Conservation (phyloP, 768 basidiomycete species). For the Dioszegia crocea region DNA sequence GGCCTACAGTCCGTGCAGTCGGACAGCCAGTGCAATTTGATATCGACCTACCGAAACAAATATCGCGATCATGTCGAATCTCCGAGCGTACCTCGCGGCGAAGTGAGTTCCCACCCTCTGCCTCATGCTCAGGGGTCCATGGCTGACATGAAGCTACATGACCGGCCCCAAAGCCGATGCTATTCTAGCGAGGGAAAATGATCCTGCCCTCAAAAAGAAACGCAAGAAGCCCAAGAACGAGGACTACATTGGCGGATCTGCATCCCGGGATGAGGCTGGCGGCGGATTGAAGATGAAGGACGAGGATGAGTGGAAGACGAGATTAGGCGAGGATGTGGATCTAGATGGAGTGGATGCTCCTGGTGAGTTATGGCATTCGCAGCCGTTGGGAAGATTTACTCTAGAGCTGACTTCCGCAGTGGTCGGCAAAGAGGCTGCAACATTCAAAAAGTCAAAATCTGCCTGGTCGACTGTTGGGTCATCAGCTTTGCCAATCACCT, state of each 20-base stretch:
- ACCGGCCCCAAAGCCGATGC: constrained; percentile 93
- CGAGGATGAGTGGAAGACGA: constrained; percentile 47
- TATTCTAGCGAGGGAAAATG: constrained; percentile 67
- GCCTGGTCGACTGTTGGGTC: constrained; percentile 36
- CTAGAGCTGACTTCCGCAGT: constrained; percentile 24
- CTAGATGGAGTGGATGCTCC: constrained; percentile 47
- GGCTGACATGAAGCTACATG: constrained; percentile 62
- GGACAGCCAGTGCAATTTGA: not conserved
- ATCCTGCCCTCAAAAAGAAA: constrained; percentile 51
- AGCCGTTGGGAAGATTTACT: not conserved
- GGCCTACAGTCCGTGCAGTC: not conserved
- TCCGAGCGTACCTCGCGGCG: constrained; percentile 47
- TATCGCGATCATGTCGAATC: constrained; percentile 33
- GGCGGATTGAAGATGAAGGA: constrained; percentile 45
- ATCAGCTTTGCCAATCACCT: constrained; percentile 21
- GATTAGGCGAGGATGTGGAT: constrained; percentile 30
- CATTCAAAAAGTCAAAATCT: constrained; percentile 42
- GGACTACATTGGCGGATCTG: constrained; percentile 29
- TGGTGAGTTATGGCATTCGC: constrained; percentile 29
- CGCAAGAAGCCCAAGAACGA: constrained; percentile 66
- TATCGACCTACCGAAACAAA: not conserved
- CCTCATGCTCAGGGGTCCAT: not conserved
- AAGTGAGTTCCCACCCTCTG: constrained; percentile 30
- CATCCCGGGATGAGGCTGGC: constrained; percentile 31
- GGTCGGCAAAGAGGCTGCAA: constrained; percentile 35